Evolutionary conservation across 257 asterid species (phyloP), one percentile per base, ranked within the genome.

Genomic region (Solanum virginianum): DNA sequence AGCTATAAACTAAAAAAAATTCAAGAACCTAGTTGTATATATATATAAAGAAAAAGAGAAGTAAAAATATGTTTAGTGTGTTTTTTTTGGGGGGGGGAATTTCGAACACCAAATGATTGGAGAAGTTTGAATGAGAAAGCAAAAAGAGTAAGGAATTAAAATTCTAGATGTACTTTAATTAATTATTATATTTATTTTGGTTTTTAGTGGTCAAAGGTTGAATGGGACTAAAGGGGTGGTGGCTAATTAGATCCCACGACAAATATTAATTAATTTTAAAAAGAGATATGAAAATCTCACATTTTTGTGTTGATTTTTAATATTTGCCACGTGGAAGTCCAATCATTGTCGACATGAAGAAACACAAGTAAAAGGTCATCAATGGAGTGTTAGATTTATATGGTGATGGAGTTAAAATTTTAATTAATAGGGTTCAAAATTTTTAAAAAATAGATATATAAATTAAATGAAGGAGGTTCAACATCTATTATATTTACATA

Each of bases 111-210:
- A n/a, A n/a, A n/a, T n/a, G n/a, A n/a, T n/a, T n/a, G n/a, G n/a
- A n/a, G 36, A 60, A 53, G 56, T 88, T 88, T 88, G 91, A 88
- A 86, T 83, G 83, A 70, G 85, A 87, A 81, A n/a, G 14, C 26
- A 39, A 39, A 83, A 80, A 24, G 49, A 81, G 56, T 74, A 1
- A 74, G 49, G 43, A 47, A 74, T 24, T 41, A 74, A 24, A 51
- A 77, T 4, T 77, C 63, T 24, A 77, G 82, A 75, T 26, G 77
- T 14, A 69, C 2, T 39, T 24, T 9, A 69, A 36, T 69, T 32
- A 29, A 32, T 29, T 7, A 29, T 29, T 32, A 32, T 47, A n/a
- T 77, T 18, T 6, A 16, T 12, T 81, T 60, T 26, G 47, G 22
- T 18, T 80, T 80, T 80, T 9, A 36, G 18, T 69, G 51, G 80